A percentile compares a stretch with the other conserved stretches of the same genome.
Conservation (phyloP, 2,329 filamentous ascomycete genomes). For the Phaeophleospora eucalypticola region DNA sequence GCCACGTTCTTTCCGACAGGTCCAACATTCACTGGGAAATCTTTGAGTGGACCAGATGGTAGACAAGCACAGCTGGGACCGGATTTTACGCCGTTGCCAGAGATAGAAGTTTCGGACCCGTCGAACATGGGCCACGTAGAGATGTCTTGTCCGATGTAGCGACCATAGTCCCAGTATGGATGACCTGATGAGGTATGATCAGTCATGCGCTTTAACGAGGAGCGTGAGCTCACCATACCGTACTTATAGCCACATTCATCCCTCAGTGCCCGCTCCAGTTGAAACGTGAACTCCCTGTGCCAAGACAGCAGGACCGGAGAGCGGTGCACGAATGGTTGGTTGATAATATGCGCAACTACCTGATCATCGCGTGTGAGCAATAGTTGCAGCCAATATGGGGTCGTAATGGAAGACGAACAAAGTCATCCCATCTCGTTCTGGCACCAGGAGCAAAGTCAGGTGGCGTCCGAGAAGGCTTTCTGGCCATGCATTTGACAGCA, state of each 20-base stretch:
- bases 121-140: constrained; percentile 46
- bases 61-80: neutral
- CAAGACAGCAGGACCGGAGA: constrained; percentile 13
- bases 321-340: constrained; percentile 9
- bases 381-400: neutral
- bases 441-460: constrained; percentile 15
- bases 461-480: constrained; percentile 11
- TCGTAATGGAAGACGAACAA: neutral
- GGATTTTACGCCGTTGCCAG: constrained; percentile 21
- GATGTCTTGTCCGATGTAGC: constrained; percentile 40
- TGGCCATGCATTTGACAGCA: constrained; percentile 19
- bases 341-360: constrained; percentile 13
- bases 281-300: constrained; percentile 16
- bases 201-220: constrained; percentile 31
- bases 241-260: constrained; percentile 20
- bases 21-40: constrained; percentile 45
- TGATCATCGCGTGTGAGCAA: neutral
- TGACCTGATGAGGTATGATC: constrained; percentile 28
- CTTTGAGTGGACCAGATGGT: constrained; percentile 25
- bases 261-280: constrained; percentile 33
- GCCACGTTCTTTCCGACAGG: constrained; percentile 38
- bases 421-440: constrained; percentile 20
- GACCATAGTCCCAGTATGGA: constrained; percentile 52
- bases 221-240: constrained; percentile 27
- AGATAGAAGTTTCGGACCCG: constrained; percentile 43